These are phyloP conservation scores for Ophiobolus disseminans DNA, from an alignment of 2,329 filamentous ascomycete species.

Conservation along the genomic window DNA sequence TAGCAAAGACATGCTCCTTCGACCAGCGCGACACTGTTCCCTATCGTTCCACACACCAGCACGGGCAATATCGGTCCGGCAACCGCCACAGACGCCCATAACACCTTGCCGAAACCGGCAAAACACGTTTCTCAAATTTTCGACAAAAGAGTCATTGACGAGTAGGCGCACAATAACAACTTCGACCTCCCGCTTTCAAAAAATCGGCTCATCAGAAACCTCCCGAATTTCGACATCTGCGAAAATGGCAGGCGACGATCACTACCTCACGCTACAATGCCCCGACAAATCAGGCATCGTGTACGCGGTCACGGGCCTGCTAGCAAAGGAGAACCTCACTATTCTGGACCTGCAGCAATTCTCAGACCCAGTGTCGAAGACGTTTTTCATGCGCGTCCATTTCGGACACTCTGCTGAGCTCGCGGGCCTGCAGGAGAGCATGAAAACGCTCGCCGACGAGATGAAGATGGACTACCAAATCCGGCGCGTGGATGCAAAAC, in stretches of 20 bases:
- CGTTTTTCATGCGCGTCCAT: constrained; percentile 89
- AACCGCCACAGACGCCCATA: constrained; percentile 21
- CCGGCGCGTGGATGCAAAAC: constrained; percentile 71
- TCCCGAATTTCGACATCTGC: constrained; percentile 35
- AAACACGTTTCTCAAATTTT: constrained; percentile 39
- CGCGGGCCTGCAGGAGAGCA: constrained; percentile 59
- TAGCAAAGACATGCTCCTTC: constrained; percentile 27
- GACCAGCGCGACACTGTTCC: constrained; percentile 23
- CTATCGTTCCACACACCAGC: constrained; percentile 22
- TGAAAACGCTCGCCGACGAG: constrained; percentile 66
- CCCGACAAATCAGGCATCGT: constrained; percentile 86
- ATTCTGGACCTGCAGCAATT: constrained; percentile 87
- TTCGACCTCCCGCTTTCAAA: constrained; percentile 21
- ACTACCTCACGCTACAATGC: constrained; percentile 76
- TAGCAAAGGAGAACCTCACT: constrained; percentile 76
- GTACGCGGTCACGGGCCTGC: constrained; percentile 80
- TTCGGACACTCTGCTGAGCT: constrained; percentile 67
- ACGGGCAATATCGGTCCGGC: constrained; percentile 29
- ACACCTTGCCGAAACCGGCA: constrained; percentile 40
- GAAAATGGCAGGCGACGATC: constrained; percentile 40
- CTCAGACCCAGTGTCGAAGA: constrained; percentile 74
- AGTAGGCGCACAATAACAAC: constrained; percentile 27
- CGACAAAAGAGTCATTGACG: constrained; percentile 30
- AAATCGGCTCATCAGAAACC: constrained; percentile 28
- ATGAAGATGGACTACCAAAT: constrained; percentile 77